These are phyloP conservation scores for Calonectria crousiana DNA, from an alignment of 2,329 filamentous ascomycete species.

Conservation along the genomic window DNA sequence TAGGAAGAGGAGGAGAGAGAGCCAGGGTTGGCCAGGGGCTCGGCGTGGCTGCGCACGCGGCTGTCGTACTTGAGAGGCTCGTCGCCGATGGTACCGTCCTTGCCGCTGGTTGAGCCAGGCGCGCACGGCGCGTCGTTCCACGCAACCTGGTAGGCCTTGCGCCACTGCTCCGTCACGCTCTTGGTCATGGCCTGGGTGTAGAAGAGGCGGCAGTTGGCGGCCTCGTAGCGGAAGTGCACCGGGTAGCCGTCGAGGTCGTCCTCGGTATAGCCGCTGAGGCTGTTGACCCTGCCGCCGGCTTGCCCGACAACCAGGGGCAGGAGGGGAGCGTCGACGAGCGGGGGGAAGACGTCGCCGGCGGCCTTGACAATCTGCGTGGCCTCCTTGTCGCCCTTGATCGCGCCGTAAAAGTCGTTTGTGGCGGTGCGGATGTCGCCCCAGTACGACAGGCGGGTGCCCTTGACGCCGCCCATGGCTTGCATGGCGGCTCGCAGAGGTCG, in stretches of 20 bases:
- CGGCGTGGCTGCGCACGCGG: constrained; percentile 36
- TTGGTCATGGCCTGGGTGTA: constrained; percentile 67
- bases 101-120: constrained; percentile 33
- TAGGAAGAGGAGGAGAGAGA: constrained; percentile 9
- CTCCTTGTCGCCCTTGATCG: constrained; percentile 27
- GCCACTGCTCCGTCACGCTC: constrained; percentile 66
- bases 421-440: constrained; percentile 28
- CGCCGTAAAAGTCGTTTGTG: constrained; percentile 19
- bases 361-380: constrained; percentile 21
- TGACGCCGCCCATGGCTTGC: constrained; percentile 75
- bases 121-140: constrained; percentile 37
- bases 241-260: constrained; percentile 42
- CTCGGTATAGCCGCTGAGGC: constrained; percentile 33
- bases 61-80: constrained; percentile 32
- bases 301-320: constrained; percentile 50
- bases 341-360: constrained; percentile 30
- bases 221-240: constrained; percentile 70
- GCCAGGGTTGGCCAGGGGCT: constrained; percentile 32
- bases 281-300: constrained; percentile 37
- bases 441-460: constrained; percentile 57
- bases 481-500: constrained; percentile 66
- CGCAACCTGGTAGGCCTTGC: constrained; percentile 32
- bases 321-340: constrained; percentile 29
- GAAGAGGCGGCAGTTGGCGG: constrained; percentile 71
- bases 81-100: constrained; percentile 33